A percentile compares a stretch with the other conserved stretches of the same genome.
Evolutionary conservation across 805 yeast species (phyloP).

Genomic region (Candida manassasensis): DNA sequence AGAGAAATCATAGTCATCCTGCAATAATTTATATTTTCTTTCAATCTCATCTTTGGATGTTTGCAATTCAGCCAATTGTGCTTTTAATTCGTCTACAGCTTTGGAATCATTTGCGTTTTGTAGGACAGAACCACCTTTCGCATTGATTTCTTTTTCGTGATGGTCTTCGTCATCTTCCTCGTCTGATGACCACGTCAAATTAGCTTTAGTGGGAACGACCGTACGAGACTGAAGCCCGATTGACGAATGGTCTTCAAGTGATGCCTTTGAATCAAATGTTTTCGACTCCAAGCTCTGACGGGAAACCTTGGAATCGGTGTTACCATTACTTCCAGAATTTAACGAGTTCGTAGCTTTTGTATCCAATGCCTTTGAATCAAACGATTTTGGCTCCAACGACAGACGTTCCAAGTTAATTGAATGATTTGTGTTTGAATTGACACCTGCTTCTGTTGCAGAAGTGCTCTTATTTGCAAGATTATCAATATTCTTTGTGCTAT

Average conservation of each 20-base stretch:
- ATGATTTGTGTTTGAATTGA: no score
- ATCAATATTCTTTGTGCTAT: no score
- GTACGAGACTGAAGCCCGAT: constrained; percentile 56
- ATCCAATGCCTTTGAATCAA: no score
- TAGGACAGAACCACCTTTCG: neutral
- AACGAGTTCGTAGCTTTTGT: no score
- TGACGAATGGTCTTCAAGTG: constrained; percentile 7
- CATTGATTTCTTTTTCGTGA: neutral
- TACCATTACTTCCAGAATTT: no score
- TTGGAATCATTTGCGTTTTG: neutral
- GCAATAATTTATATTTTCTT: constrained; percentile 16
- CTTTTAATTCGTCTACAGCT: constrained; percentile 24
- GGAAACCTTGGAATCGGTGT: no score
- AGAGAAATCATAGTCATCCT: constrained; percentile 18
- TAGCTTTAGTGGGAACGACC: constrained; percentile 80
- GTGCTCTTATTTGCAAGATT: no score
- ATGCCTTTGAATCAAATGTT: no score
- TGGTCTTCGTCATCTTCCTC: constrained; percentile 52
- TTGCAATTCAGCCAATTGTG: constrained; percentile 25
- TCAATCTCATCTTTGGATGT: constrained; percentile 11
- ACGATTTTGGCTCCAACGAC: no score
- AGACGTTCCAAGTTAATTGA: no score
- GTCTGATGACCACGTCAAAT: constrained; percentile 84
- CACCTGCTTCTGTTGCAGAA: no score
- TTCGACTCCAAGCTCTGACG: no score